Percentiles rank a stretch among this genome's conserved stretches.
These are phyloP conservation scores for Pseudogymnoascus sp. DNA, from an alignment of 2,329 filamentous ascomycete genomes.

Conservation along the genomic window DNA sequence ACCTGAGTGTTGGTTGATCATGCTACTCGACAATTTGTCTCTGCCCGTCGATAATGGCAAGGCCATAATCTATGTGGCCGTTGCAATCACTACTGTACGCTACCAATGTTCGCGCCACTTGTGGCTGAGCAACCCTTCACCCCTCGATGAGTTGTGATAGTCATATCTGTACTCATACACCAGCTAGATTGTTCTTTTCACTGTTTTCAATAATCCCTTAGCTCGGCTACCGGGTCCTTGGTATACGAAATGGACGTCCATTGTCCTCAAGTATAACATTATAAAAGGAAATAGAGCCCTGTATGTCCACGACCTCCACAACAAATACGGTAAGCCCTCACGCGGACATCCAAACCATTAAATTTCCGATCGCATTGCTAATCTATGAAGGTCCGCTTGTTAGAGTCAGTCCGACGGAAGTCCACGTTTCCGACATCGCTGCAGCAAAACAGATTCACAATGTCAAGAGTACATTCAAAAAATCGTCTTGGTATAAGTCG, in stretches of 20 bases:
- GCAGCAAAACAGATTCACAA: conserved; percentile 29
- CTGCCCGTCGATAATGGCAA: background rate
- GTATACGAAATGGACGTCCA: background rate
- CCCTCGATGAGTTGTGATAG: background rate
- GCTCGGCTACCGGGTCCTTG: background rate
- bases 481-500: conserved; percentile 27
- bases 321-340: conserved; percentile 10
- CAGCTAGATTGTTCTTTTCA: background rate
- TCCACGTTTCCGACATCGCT: conserved; percentile 31
- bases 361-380: background rate
- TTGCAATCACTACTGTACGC: background rate
- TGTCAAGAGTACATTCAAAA: conserved; percentile 27
- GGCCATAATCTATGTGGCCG: background rate
- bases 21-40: background rate
- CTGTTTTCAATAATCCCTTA: background rate
- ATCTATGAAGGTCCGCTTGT: background rate
- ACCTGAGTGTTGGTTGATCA: background rate
- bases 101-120: background rate
- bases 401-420: conserved; percentile 30
- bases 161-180: background rate
- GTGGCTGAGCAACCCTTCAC: background rate
- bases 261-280: conserved; percentile 8
- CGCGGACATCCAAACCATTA: background rate
- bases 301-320: conserved; percentile 14
- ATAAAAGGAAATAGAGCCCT: conserved; percentile 12